Base-by-base conservation (phyloP, 164 flowering plant species). In the Berberis thunbergii region DNA sequence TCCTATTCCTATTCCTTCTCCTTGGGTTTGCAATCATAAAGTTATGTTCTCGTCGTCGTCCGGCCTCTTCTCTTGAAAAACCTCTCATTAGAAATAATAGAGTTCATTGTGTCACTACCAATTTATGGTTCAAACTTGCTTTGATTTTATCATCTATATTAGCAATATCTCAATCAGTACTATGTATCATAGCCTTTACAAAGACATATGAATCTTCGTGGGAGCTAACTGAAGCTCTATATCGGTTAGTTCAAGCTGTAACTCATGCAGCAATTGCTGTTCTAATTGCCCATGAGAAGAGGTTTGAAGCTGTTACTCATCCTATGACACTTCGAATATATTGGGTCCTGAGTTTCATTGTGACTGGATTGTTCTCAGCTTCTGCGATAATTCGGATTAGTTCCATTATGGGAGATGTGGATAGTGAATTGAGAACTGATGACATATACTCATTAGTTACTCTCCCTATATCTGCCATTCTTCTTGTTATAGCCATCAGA, bases 271-370 rank as follows among this genome's bases (percentile, higher is more conserved):
- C 73, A 1, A 77, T 86, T 60, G 63, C 78, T 3, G 56, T 80
- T 26, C 62, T 95, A 26, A 68, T 95, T 12, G 69, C 70, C 12
- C 97, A 95, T 46, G 94, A 86, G 78, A 88, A 81, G 82, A 77
- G 77, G 75, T 95, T 89, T 63, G 62, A 70, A 67, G 83, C 91
- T 12, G 59, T 64, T 3, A 58, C 50, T 42, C 97, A 91, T 72
- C 97, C 97, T 0, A 41, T 73, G 45, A 69, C 91, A 1, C 86
- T 95, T 56, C 75, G 97, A 26, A 41, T 79, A 59, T 94, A 76
- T 57, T 95, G 99, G 97, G 62, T 78, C 45, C 70, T 63, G 2
- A 77, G 75, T 57, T 86, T 80, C 64, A 10, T 81, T 2, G 5
- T 81, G 41, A 67, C 62, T 13, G 43, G 67, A 3, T 69, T 91